Conservation (phyloP, 2,329 filamentous ascomycete genomes). For the Botryosphaeria dothidea region DNA sequence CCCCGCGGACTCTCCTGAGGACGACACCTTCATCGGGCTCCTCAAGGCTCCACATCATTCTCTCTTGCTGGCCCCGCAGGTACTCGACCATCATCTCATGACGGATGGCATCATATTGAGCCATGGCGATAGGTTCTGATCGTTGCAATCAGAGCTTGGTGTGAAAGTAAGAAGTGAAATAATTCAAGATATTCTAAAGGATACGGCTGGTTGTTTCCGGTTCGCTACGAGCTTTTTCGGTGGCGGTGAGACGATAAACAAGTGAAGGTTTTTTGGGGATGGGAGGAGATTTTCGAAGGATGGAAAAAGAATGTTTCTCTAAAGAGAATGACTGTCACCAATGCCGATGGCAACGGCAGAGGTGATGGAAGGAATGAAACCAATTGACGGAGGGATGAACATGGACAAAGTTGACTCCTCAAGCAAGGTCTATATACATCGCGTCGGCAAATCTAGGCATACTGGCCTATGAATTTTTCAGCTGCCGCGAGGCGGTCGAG, state of each 20-base stretch:
- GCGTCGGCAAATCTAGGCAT: background rate
- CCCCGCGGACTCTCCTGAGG: conserved; percentile 65
- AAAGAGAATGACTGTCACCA: background rate
- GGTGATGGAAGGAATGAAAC: background rate
- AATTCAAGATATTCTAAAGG: background rate
- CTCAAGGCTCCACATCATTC: conserved; percentile 72
- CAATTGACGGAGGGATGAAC: background rate
- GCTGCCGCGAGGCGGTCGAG: background rate
- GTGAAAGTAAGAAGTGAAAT: background rate
- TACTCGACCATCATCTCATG: conserved; percentile 85
- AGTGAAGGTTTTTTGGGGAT: background rate
- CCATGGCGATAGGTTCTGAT: background rate
- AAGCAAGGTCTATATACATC: background rate
- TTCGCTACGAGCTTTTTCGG: background rate
- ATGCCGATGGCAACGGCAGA: background rate
- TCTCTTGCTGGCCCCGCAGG: conserved; percentile 77
- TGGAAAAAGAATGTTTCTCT: background rate
- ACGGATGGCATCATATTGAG: conserved; percentile 64
- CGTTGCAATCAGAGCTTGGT: background rate
- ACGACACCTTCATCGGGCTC: conserved; percentile 72
- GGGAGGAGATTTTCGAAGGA: background rate
- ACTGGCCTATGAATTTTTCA: background rate
- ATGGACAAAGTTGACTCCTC: background rate
- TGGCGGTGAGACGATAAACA: background rate
- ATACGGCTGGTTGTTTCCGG: background rate